These are phyloP conservation scores for Conticribra guillardii DNA, from an alignment of 108 stramenopile genomes.

Conservation along the genomic window DNA sequence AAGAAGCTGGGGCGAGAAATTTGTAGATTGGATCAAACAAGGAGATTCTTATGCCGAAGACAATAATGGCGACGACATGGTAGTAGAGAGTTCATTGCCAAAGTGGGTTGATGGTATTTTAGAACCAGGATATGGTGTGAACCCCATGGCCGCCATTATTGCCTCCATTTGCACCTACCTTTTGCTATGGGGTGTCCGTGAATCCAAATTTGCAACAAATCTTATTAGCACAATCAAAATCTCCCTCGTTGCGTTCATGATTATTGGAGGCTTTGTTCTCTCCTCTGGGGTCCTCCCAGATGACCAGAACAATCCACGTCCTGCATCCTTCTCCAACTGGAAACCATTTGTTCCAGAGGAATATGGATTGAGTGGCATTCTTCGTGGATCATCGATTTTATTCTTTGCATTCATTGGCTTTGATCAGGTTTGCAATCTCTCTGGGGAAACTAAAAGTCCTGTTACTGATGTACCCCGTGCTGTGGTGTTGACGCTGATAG, in stretches of 20 bases:
- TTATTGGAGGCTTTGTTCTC: slow-evolving; percentile 66
- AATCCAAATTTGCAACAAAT: slow-evolving; percentile 77
- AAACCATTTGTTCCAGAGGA: slow-evolving; percentile 48
- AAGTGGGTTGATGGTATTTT: slow-evolving; percentile 10
- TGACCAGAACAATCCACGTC: slow-evolving; percentile 12
- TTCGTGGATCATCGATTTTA: slow-evolving; percentile 36
- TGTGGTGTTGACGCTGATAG: slow-evolving; percentile 69
- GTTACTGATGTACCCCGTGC: slow-evolving; percentile 74
- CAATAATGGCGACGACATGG: background rate
- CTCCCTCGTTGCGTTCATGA: slow-evolving; percentile 72
- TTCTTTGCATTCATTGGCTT: slow-evolving; percentile 94
- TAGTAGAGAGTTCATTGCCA: background rate
- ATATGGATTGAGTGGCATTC: slow-evolving; percentile 50
- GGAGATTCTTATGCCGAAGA: no score
- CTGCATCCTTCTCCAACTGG: slow-evolving; percentile 37
- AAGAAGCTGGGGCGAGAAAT: slow-evolving; percentile 90
- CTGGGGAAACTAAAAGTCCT: slow-evolving; percentile 82
- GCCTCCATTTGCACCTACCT: slow-evolving; percentile 50
- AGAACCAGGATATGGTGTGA: slow-evolving; percentile 48
- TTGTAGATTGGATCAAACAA: slow-evolving; percentile 61
- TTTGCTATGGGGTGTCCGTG: slow-evolving; percentile 73
- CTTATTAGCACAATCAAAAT: slow-evolving; percentile 79
- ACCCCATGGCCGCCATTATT: slow-evolving; percentile 67
- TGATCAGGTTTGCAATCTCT: slow-evolving; percentile 85
- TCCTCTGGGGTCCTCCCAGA: slow-evolving; percentile 25